Evolutionary conservation across 345 rosid species (phyloP).

Genomic region (Pseudoturritis turrita): DNA sequence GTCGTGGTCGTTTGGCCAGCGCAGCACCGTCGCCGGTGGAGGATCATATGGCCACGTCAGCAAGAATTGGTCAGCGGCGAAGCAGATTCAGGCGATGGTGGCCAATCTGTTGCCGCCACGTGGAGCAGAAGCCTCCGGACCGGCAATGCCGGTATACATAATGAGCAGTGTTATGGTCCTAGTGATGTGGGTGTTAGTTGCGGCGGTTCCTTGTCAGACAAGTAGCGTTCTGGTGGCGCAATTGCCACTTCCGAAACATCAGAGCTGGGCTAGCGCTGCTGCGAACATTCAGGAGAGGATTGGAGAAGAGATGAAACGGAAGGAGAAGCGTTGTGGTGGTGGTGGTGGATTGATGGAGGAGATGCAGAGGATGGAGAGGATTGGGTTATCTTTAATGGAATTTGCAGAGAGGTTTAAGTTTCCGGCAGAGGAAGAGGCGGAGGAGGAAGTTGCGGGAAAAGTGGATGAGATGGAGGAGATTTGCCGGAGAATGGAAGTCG

Average conservation of each 20-base stretch:
- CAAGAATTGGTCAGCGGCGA: conserved; percentile 87
- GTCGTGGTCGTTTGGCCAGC: conserved; percentile 80
- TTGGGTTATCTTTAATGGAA: conserved; percentile 54
- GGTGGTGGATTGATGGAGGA: conserved; percentile 72
- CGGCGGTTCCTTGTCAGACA: conserved; percentile 85
- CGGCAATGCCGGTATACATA: conserved; percentile 53
- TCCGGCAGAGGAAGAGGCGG: conserved; percentile 56
- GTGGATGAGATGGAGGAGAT: conserved; percentile 68
- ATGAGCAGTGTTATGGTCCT: conserved; percentile 59
- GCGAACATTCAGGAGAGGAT: conserved; percentile 68
- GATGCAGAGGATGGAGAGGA: conserved; percentile 73
- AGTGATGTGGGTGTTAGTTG: conserved; percentile 75
- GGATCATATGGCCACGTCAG: conserved; percentile 51
- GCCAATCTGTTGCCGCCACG: conserved; percentile 58
- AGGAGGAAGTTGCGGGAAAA: conserved; percentile 35
- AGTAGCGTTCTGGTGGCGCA: conserved; percentile 56
- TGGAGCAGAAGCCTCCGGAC: conserved; percentile 54
- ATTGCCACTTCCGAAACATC: conserved; percentile 69
- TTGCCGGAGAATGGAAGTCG: conserved; percentile 70
- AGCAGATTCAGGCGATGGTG: conserved; percentile 82
- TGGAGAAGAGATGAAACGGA: conserved; percentile 86
- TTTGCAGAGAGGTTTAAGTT: conserved; percentile 60
- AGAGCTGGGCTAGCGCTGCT: conserved; percentile 67
- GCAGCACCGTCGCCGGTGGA: conserved; percentile 27
- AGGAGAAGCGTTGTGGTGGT: conserved; percentile 63